Base-by-base conservation (phyloP, 2,329 filamentous ascomycete genomes). In the Aspergillus terreus region DNA sequence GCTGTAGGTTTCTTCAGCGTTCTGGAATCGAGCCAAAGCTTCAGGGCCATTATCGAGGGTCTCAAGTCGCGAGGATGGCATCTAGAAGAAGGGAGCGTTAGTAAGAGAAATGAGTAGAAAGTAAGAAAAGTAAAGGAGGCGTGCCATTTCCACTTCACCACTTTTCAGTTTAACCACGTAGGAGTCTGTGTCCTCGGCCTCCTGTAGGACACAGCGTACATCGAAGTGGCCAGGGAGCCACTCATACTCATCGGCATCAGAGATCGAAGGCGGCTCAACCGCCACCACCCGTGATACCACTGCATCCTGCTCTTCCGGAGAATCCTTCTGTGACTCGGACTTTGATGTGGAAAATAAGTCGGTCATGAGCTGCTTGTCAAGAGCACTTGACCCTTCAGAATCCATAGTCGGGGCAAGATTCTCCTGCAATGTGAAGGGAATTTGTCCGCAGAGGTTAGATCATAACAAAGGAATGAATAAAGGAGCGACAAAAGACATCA, bases 201-300 rank as follows among this genome's bases (percentile, higher is more conserved):
- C 56, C 21, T 56, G 51, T 44, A 72, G 58, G 45, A 75, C 57
- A 25, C 60, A 61, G 15, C 58, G 59, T 11, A 68, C 66, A 6
- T 58, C 54, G 49, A 66, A 72, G 56, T 74, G 71, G 10, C 71
- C 71, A 1, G 71, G 70, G 12, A 75, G 58, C 49, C 61, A 71
- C 12, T 71, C 61, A 55, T 73, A 76, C 17, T 71, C 65, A 10
- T 67, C 58, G 17, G 57, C 54, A 38, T 71, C 62, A 4, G 60
- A 47, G 4, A 71, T 47, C 1, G 17, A 42, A 9, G 72, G 71
- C 11, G 72, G 52, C 27, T 68, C 55, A 32, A 75, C 62, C 35
- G 61, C 63, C 41, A 49, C 33, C 38, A 54, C 32, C 36, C 44
- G 51, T 27, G 44, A 44, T 17, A 47, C 32, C 19, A 15, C 27